Evolutionary conservation across 352 stramenopile species (phyloP).

Genomic region (Globisporangium lucens): DNA sequence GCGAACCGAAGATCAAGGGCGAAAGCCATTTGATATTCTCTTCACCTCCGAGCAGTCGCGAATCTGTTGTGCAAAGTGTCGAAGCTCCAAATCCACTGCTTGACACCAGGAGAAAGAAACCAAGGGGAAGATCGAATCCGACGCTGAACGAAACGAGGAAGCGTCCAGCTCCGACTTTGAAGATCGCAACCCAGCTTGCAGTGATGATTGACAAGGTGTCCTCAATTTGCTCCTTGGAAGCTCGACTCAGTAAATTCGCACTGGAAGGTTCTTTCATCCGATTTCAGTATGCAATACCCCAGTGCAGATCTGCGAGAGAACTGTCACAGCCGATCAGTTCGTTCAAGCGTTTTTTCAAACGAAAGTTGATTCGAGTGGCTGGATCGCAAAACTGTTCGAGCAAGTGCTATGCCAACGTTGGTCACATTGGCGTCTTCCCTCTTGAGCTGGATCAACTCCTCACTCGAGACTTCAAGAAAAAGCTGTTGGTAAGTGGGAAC

Average conservation of each 20-base stretch:
- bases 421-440: slow-evolving; percentile 31
- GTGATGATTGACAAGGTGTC: slow-evolving; percentile 16
- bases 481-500: slow-evolving; percentile 30
- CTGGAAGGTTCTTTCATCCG: background rate
- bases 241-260: background rate
- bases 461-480: slow-evolving; percentile 20
- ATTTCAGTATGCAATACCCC: slow-evolving; percentile 15
- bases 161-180: background rate
- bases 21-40: background rate
- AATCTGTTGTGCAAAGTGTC: background rate
- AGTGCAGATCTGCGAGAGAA: background rate
- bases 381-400: background rate
- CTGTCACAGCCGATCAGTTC: background rate
- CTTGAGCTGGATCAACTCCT: slow-evolving; percentile 20
- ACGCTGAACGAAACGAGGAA: background rate
- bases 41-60: background rate
- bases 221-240: background rate
- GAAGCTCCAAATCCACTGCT: no score
- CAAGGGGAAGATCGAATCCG: background rate
- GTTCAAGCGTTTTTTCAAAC: slow-evolving; percentile 25
- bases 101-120: background rate
- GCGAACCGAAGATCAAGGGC: slow-evolving; percentile 1
- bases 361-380: slow-evolving; percentile 23
- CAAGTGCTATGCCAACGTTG: background rate
- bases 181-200: slow-evolving; percentile 10